Evolutionary conservation across 768 basidiomycete species (phyloP).

Genomic region (Termitomyces sp.): DNA sequence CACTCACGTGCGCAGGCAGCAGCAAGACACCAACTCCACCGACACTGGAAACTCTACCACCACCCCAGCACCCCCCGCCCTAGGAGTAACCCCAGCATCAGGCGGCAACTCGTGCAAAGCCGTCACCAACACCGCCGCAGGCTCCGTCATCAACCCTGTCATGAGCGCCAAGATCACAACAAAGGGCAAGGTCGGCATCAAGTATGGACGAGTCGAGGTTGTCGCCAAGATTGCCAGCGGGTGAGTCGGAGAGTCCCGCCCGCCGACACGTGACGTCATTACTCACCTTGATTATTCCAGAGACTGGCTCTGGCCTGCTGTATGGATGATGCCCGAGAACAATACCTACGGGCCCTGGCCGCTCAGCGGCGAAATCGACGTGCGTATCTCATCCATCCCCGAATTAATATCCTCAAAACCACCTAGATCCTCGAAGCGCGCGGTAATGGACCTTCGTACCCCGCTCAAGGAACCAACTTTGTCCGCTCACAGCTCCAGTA

Average conservation of each 20-base stretch:
- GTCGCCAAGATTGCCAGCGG: constrained; percentile 60
- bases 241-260: constrained; percentile 16
- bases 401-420: constrained; percentile 28
- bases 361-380: constrained; percentile 49
- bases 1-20: not conserved
- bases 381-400: constrained; percentile 18
- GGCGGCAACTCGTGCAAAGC: constrained; percentile 39
- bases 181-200: constrained; percentile 51
- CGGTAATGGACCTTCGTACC: constrained; percentile 57
- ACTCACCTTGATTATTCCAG: constrained; percentile 12
- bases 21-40: not conserved
- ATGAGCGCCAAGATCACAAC: constrained; percentile 76
- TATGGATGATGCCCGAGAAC: constrained; percentile 72
- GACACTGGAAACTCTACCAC: not conserved
- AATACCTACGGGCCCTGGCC: constrained; percentile 66
- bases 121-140: constrained; percentile 23
- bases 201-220: constrained; percentile 60
- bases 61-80: not conserved
- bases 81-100: not conserved
- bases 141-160: constrained; percentile 69
- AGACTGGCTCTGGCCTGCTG: constrained; percentile 74
- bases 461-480: constrained; percentile 54
- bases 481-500: constrained; percentile 66
- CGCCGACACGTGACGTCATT: not conserved
- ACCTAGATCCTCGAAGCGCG: constrained; percentile 49